Evolutionary conservation across 225 moss, liverwort and hornwort species (phyloP), one percentile per base, ranked within the genome.

Genomic region (Rhytidiadelphus loreus): DNA sequence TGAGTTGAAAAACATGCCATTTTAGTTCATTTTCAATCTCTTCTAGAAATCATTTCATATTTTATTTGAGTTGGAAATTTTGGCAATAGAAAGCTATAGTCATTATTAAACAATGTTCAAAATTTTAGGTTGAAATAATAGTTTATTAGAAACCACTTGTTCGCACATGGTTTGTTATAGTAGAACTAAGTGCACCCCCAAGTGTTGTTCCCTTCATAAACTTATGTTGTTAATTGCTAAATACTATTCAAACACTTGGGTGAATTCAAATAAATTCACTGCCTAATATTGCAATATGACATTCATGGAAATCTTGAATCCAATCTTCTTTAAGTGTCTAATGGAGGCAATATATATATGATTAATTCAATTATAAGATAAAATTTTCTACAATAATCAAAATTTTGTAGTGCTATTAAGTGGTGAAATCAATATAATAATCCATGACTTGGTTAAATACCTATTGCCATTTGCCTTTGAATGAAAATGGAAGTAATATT

Each of bases 241-340:
- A 6, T 6, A 9, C 1, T 43, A 43, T 71, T 43, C 15, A 28
- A 43, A 43, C 2, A 43, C 6, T 43, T 3, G 4, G 0, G 2
- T 71, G 43, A 43, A 0, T 44, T 72, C 3, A 46, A 2, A 73
- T 46, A 11, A 72, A 44, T 46, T 71, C 26, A 43, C 2, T 4
- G 0, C 3, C 6, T 46, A 26, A 6, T 72, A 18, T 29, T 29
- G 11, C 4, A 44, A 29, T 17, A 44, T 72, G 72, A 24, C 11
- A 72, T 44, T 46, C 17, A 46, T 73, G 2, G 2, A 73, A 29
- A 46, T 4, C 1, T 73, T 46, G 18, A 18, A 73, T 46, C 9
- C 5, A 73, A 46, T 30, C 30, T 3, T 11, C 6, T 46, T 4
- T 1, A 46, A 46, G 10, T 0, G 0, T 29, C 10, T 9, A 72